Evolutionary conservation across 2,329 filamentous ascomycete genomes (phyloP).

Genomic region (Sphaerostilbella broomeana): DNA sequence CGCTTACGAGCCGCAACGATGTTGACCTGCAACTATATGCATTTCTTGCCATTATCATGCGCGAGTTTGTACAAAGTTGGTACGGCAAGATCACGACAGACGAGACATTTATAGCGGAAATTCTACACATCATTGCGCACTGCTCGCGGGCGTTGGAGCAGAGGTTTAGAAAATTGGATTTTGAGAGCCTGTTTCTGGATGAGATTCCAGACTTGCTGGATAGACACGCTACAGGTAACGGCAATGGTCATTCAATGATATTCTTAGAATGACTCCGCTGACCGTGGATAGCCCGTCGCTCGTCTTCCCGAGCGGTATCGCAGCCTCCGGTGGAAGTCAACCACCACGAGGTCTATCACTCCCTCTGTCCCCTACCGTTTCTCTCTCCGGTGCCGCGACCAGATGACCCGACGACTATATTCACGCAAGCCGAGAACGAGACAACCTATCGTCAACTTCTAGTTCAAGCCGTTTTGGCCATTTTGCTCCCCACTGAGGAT

Average conservation of each 20-base stretch:
- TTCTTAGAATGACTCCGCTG: slow-evolving; percentile 11
- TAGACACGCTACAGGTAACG: slow-evolving; percentile 68
- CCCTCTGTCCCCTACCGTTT: slow-evolving; percentile 72
- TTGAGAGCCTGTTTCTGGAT: slow-evolving; percentile 77
- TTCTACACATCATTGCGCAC: slow-evolving; percentile 86
- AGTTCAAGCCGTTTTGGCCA: slow-evolving; percentile 72
- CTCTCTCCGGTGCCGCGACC: slow-evolving; percentile 67
- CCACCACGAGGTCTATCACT: slow-evolving; percentile 70
- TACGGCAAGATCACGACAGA: slow-evolving; percentile 90
- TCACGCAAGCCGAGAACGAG: slow-evolving; percentile 69
- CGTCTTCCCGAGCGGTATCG: slow-evolving; percentile 52
- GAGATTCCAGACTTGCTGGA: slow-evolving; percentile 79
- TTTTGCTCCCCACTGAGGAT: slow-evolving; percentile 88
- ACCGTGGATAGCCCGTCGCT: slow-evolving; percentile 59
- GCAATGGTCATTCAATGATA: no score
- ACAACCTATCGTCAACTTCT: slow-evolving; percentile 78
- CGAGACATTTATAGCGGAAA: slow-evolving; percentile 77
- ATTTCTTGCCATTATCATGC: slow-evolving; percentile 79
- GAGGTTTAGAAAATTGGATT: slow-evolving; percentile 71
- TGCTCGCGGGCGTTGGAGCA: slow-evolving; percentile 84
- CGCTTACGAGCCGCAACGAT: slow-evolving; percentile 88
- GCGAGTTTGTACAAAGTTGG: slow-evolving; percentile 89
- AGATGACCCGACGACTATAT: slow-evolving; percentile 42
- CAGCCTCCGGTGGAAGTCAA: slow-evolving; percentile 55
- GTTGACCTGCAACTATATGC: slow-evolving; percentile 91